phyloP scores from a whole-genome alignment of 2,329 filamentous ascomycete genomes.

The Neopestalotiopsis sp. region DNA sequence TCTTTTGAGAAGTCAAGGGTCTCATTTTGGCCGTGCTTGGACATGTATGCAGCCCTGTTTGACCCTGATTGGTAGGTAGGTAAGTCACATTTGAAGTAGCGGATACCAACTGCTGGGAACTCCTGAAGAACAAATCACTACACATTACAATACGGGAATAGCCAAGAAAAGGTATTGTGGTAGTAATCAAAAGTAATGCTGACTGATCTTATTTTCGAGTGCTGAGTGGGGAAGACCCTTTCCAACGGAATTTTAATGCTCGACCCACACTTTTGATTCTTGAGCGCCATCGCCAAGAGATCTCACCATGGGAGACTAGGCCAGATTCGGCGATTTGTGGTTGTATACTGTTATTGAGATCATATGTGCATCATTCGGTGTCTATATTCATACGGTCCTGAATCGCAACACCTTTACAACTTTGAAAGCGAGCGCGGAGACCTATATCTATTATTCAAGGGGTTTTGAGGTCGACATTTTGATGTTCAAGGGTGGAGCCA shows the following conservation, averaged over 20 bases:
- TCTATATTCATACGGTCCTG: too few relatives aligned
- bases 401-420: too few relatives aligned
- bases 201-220: background rate
- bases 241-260: background rate
- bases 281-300: background rate
- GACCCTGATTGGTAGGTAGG: background rate
- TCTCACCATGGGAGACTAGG: background rate
- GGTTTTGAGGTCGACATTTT: too few relatives aligned
- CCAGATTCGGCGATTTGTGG: background rate
- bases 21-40: background rate
- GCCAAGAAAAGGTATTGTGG: background rate
- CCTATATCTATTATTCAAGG: too few relatives aligned
- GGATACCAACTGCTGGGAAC: too few relatives aligned
- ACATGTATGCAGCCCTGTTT: background rate
- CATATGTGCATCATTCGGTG: too few relatives aligned
- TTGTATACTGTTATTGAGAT: background rate
- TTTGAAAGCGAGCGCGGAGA: too few relatives aligned
- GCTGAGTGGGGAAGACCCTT: background rate
- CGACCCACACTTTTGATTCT: background rate
- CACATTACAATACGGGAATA: too few relatives aligned
- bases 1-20: background rate
- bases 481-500: too few relatives aligned
- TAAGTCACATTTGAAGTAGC: too few relatives aligned
- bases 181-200: slow-evolving; percentile 4
- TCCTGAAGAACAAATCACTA: too few relatives aligned